Evolutionary conservation across 2,329 filamentous ascomycete species (phyloP).

Genomic region (Diaporthe capsici): DNA sequence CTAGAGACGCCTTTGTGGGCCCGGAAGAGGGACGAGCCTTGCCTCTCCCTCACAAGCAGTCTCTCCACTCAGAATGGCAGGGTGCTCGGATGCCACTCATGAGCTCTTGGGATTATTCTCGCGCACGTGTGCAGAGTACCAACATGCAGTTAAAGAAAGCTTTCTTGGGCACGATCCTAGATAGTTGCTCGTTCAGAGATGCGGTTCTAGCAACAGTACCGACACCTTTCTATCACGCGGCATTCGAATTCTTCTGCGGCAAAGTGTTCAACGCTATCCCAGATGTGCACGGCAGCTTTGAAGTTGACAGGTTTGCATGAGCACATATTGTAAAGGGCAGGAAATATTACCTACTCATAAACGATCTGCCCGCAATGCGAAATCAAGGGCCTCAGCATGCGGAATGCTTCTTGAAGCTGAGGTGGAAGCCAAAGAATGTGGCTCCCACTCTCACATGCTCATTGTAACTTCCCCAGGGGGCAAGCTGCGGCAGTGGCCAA

Average conservation of each 20-base stretch:
- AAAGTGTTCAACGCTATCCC: background rate
- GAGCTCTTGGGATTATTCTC: background rate
- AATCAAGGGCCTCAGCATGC: background rate
- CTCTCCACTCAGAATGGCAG: background rate
- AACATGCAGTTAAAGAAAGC: background rate
- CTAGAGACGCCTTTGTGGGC: background rate
- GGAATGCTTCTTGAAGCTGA: background rate
- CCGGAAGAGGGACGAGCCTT: background rate
- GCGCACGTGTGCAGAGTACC: background rate
- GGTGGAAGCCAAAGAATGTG: background rate
- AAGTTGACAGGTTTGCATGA: background rate
- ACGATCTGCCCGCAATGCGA: background rate
- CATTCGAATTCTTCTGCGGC: background rate
- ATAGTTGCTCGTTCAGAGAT: background rate
- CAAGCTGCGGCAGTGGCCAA: background rate
- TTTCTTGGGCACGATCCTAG: background rate
- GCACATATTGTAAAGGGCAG: background rate
- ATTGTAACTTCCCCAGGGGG: background rate
- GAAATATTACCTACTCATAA: no score
- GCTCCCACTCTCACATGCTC: background rate
- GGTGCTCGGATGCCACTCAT: background rate
- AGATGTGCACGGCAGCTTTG: background rate
- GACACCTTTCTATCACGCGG: background rate
- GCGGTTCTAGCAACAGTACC: background rate
- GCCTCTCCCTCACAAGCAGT: background rate